Evolutionary conservation across 2,329 filamentous ascomycete genomes (phyloP).

Genomic region (Trichoderma sp.): DNA sequence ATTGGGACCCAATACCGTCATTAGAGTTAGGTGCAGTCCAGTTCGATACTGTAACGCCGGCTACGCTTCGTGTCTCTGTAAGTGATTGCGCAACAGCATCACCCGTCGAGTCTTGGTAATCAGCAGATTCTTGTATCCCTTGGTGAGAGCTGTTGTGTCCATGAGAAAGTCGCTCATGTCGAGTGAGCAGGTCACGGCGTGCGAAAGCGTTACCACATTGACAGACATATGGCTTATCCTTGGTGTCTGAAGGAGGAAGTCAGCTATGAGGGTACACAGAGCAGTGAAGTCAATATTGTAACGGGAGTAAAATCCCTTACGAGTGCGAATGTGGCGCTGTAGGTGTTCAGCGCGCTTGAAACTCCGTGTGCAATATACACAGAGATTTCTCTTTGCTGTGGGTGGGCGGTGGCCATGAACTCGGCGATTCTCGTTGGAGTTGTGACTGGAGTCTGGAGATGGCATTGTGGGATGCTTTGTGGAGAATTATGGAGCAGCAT

Average conservation of each 20-base stretch:
- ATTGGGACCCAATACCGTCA: too few species aligned
- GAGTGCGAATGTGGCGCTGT: background rate
- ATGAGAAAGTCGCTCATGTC: background rate
- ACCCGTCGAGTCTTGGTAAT: background rate
- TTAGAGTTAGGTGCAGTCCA: too few species aligned
- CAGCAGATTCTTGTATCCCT: background rate
- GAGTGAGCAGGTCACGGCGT: background rate
- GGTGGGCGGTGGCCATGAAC: background rate
- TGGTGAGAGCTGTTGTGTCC: background rate
- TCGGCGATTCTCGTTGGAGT: background rate
- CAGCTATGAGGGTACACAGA: background rate
- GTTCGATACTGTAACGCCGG: too few species aligned
- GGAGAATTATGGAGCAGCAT: background rate
- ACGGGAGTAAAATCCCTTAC: background rate
- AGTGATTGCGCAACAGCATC: background rate
- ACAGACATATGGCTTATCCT: background rate
- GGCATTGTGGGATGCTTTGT: background rate
- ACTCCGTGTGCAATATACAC: background rate
- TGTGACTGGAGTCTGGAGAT: background rate
- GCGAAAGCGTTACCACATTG: background rate
- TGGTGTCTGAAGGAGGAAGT: background rate
- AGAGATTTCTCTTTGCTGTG: background rate
- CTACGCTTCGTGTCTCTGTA: background rate
- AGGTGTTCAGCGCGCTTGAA: background rate
- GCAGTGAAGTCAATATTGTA: background rate